These are phyloP conservation scores for Conticribra guillardii DNA, from an alignment of 108 stramenopile species.

Conservation along the genomic window DNA sequence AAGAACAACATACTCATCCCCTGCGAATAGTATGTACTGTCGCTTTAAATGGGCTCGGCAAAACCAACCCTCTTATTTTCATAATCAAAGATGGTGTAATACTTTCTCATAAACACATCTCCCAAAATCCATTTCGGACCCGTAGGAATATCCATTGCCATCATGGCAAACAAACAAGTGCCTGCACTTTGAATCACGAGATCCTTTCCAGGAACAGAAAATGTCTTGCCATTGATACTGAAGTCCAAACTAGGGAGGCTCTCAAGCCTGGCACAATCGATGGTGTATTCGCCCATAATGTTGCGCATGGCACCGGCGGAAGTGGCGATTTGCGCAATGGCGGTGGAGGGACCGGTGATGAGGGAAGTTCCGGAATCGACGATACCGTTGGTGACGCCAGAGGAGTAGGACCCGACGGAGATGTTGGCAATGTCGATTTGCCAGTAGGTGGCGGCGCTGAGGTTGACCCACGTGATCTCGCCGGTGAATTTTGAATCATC, in stretches of 20 bases:
- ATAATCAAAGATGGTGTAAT: slow-evolving; percentile 95
- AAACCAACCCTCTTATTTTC: slow-evolving; percentile 85
- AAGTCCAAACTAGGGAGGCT: slow-evolving; percentile 80
- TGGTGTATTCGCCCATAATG: slow-evolving; percentile 92
- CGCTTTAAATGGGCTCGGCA: slow-evolving; percentile 67
- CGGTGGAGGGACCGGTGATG: slow-evolving; percentile 82
- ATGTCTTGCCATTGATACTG: slow-evolving; percentile 80
- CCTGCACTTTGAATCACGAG: slow-evolving; percentile 87
- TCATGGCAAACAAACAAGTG: slow-evolving; percentile 94
- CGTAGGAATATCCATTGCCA: slow-evolving; percentile 92
- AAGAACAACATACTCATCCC: too few species aligned
- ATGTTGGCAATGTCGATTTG: slow-evolving; percentile 80
- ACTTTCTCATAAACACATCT: slow-evolving; percentile 96
- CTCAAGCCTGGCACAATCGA: slow-evolving; percentile 79
- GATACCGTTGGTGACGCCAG: slow-evolving; percentile 67
- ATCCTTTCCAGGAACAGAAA: slow-evolving; percentile 78
- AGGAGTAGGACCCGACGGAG: slow-evolving; percentile 57
- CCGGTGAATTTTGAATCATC: slow-evolving; percentile 76
- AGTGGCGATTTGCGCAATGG: slow-evolving; percentile 69
- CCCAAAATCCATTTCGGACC: slow-evolving; percentile 96
- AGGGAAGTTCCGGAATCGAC: slow-evolving; percentile 94
- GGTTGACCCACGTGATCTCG: slow-evolving; percentile 77
- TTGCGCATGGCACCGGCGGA: slow-evolving; percentile 87
- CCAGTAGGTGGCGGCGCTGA: slow-evolving; percentile 92
- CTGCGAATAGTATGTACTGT: too few species aligned